These are phyloP conservation scores for Bauhinia variegata DNA, from an alignment of 306 rosid species.

Conservation along the genomic window DNA sequence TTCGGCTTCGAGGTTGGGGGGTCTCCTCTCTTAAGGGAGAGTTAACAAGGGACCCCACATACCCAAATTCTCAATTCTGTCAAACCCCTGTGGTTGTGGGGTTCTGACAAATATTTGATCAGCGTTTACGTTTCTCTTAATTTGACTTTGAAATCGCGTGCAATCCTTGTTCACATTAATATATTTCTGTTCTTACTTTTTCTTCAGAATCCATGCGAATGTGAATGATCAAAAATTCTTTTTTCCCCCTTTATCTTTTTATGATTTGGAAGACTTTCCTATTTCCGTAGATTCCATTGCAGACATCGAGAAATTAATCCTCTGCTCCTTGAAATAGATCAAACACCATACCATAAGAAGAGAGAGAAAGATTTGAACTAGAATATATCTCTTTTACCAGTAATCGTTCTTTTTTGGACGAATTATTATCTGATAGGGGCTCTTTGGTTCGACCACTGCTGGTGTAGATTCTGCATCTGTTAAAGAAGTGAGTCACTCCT, in stretches of 20 bases:
- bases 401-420: conserved; percentile 48
- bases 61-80: conserved; percentile 35
- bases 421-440: neutral
- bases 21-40: conserved; percentile 7
- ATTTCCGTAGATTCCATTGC: conserved; percentile 44
- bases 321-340: conserved; percentile 37
- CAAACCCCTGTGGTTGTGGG: conserved; percentile 50
- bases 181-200: neutral
- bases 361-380: conserved; percentile 1
- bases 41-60: conserved; percentile 36
- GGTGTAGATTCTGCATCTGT: conserved; percentile 46
- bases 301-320: conserved; percentile 38
- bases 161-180: conserved; percentile 27
- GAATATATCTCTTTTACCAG: neutral
- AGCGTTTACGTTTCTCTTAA: conserved; percentile 26
- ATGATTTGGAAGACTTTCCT: conserved; percentile 4
- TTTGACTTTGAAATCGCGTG: conserved; percentile 72
- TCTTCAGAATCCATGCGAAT: neutral
- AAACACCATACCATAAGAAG: conserved; percentile 18
- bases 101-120: conserved; percentile 27
- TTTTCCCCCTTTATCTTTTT: conserved; percentile 18
- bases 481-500: conserved; percentile 55
- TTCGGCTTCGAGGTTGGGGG: neutral
- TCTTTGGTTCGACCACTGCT: conserved; percentile 7
- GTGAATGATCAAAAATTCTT: conserved; percentile 34